These are phyloP conservation scores for Magnusiomyces magnusii DNA, from an alignment of 1,139 yeast species.

Conservation along the genomic window DNA sequence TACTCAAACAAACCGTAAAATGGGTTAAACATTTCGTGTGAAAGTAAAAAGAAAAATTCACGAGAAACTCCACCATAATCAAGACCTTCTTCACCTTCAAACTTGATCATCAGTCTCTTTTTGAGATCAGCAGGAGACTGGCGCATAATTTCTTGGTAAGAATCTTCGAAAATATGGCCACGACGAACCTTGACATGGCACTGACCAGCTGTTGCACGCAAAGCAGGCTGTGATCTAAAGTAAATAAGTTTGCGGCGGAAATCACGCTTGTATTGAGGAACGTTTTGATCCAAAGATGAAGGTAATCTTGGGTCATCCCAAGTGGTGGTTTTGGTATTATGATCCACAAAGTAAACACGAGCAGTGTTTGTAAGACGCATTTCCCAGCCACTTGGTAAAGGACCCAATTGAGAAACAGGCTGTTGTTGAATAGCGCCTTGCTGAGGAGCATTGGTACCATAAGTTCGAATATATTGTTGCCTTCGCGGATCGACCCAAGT, in stretches of 20 bases:
- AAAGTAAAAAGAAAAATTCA: slow-evolving; percentile 90
- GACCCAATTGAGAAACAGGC: slow-evolving; percentile 97
- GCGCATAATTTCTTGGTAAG: slow-evolving; percentile 97
- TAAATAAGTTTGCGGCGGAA: slow-evolving; percentile 95
- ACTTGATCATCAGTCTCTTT: slow-evolving; percentile 95
- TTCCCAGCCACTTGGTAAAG: slow-evolving; percentile 99
- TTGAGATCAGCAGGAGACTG: slow-evolving; percentile 97
- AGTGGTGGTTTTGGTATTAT: slow-evolving; percentile 96
- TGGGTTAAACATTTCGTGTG: slow-evolving; percentile 99
- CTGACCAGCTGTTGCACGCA: slow-evolving; percentile 95
- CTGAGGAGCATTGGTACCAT: slow-evolving; percentile 40
- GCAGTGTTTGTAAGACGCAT: slow-evolving; percentile 99
- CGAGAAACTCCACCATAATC: slow-evolving; percentile 99
- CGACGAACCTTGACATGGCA: slow-evolving; percentile 97
- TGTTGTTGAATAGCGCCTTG: slow-evolving; percentile 47
- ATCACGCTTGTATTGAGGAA: slow-evolving; percentile 98
- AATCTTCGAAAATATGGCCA: slow-evolving; percentile 93
- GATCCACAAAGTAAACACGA: slow-evolving; percentile 96
- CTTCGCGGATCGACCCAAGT: slow-evolving; percentile 99
- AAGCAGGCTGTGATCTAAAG: slow-evolving; percentile 96
- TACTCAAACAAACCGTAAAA: slow-evolving; percentile 95
- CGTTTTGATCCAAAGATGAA: slow-evolving; percentile 93
- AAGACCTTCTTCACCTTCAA: slow-evolving; percentile 98
- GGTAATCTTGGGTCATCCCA: slow-evolving; percentile 99
- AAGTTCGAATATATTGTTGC: slow-evolving; percentile 95